These are phyloP conservation scores for Haplosporangium sp. DNA, from an alignment of 371 early-diverging fungal genomes.

Conservation along the genomic window DNA sequence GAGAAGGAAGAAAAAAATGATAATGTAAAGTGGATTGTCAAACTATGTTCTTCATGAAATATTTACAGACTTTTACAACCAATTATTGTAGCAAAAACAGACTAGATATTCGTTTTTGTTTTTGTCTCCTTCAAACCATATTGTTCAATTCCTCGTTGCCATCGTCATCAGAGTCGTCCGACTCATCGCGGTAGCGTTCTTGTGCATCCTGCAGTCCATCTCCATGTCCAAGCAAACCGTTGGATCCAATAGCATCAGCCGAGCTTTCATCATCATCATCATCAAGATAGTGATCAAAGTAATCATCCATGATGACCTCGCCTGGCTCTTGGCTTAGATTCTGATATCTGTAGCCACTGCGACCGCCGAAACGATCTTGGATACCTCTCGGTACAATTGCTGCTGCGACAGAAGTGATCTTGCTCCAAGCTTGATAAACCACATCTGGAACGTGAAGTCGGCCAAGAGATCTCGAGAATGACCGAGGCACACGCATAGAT, in stretches of 20 bases:
- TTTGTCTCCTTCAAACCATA: constrained; percentile 23
- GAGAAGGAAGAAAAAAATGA: too few relatives aligned
- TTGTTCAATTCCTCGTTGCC: constrained; percentile 27
- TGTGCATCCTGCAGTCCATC: constrained; percentile 44
- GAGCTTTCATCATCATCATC: constrained; percentile 47
- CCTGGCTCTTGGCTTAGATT: constrained; percentile 52
- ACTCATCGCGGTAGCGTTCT: constrained; percentile 43
- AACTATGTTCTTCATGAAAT: background rate
- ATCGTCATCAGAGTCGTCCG: constrained; percentile 27
- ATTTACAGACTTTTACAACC: background rate
- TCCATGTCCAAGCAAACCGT: constrained; percentile 15
- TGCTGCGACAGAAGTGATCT: constrained; percentile 12
- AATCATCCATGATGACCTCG: constrained; percentile 55
- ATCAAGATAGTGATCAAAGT: constrained; percentile 55
- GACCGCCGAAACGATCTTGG: constrained; percentile 26
- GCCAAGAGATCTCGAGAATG: constrained; percentile 28
- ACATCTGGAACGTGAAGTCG: constrained; percentile 36
- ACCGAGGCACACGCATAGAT: constrained; percentile 25
- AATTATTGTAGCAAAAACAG: background rate
- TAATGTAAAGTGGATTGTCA: too few relatives aligned
- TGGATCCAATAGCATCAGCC: background rate
- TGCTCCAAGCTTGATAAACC: constrained; percentile 40
- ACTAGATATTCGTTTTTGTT: background rate
- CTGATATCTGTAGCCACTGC: constrained; percentile 39
- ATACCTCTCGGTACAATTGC: constrained; percentile 29